Evolutionary conservation across 768 basidiomycete species (phyloP).

Genomic region (Suillus sp.): DNA sequence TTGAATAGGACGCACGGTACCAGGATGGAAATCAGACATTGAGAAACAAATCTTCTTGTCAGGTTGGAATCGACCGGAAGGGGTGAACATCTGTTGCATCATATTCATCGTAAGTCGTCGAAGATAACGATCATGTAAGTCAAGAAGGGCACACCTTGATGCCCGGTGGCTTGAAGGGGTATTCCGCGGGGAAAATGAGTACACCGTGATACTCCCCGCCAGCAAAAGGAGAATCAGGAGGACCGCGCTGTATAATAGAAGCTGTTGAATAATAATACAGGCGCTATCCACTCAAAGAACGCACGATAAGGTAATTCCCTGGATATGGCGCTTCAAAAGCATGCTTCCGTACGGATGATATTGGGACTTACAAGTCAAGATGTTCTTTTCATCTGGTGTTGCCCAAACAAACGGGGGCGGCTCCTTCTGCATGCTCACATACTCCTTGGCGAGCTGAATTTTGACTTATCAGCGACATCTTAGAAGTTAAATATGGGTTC

Average conservation of each 20-base stretch:
- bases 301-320: constrained; percentile 97
- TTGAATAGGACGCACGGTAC: constrained; percentile 59
- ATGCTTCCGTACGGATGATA: constrained; percentile 12
- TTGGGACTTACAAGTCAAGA: constrained; percentile 77
- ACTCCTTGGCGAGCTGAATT: constrained; percentile 80
- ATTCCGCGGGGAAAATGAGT: constrained; percentile 90
- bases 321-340: constrained; percentile 17
- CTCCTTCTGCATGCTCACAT: constrained; percentile 86
- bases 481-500: constrained; percentile 24
- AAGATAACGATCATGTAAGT: constrained; percentile 10
- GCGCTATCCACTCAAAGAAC: constrained; percentile 24
- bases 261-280: constrained; percentile 14
- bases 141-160: constrained; percentile 70
- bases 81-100: constrained; percentile 78
- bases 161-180: constrained; percentile 95
- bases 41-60: constrained; percentile 98
- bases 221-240: constrained; percentile 87
- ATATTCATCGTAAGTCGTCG: constrained; percentile 14
- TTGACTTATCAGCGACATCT: constrained; percentile 13
- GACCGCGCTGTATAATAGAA: constrained; percentile 67
- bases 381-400: constrained; percentile 95
- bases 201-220: constrained; percentile 96
- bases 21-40: constrained; percentile 95
- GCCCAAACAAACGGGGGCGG: constrained; percentile 98
- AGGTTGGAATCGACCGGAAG: constrained; percentile 87